Base-by-base conservation (phyloP, 2,329 filamentous ascomycete species). In the Aspergillus pseudoglaucus region DNA sequence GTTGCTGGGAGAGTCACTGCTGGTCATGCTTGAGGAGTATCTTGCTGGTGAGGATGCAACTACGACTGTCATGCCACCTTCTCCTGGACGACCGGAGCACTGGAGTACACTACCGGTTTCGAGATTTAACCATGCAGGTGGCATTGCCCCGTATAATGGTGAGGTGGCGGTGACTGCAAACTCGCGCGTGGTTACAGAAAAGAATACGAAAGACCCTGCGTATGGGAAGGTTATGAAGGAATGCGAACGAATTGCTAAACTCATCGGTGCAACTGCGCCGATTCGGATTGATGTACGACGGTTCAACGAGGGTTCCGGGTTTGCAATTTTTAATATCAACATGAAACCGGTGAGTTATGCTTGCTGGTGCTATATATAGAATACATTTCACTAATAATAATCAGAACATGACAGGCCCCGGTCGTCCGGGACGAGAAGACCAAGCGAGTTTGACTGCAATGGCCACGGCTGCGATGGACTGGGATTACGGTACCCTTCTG, bases 41-140 rank as follows among this genome's bases (percentile, higher is more conserved):
- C 65, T 80, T 0, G 47, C 59, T 0, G 74, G 75, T 1, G 68
- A 76, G 48, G 76, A 79, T 53, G 75, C 63, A 0, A 79, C 76
- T 0, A 66, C 79, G 2, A 79, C 75, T 0, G 69, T 79, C 0
- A 77, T 79, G 75, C 74, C 76, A 1, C 75, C 75, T 2, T 69
- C 63, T 0, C 47, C 53, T 0, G 51, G 52, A 1, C 50, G 48
- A 0, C 50, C 57, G 0, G 58, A 62, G 0, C 74, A 78, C 52
- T 74, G 69, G 67, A 61, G 71, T 4, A 54, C 78, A 30, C 72
- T 72, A 0, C 61, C 75, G 0, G 74, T 78, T 9, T 63, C 63
- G 0, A 64, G 75, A 2, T 77, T 74, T 59, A 76, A 77, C 50
- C 76, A 79, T 41, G 51, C 61, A 1, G 61, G 73, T 38, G 73